A percentile compares a stretch with the other conserved stretches of the same genome.
Conservation (phyloP, 352 stramenopile genomes). For the Phytophthora cajani region DNA sequence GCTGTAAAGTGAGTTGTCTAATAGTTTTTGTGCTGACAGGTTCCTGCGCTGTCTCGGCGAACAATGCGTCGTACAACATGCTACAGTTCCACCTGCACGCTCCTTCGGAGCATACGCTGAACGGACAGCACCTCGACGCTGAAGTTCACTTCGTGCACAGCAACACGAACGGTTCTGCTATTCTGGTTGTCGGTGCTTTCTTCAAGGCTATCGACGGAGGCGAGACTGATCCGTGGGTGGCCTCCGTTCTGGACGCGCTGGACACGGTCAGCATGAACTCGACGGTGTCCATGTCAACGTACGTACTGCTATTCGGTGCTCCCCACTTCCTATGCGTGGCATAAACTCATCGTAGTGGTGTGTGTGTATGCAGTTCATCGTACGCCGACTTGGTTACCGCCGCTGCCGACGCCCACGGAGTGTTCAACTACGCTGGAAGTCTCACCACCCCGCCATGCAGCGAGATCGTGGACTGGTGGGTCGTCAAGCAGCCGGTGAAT, state of each 20-base stretch:
- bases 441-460: conserved; percentile 41
- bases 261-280: conserved; percentile 34
- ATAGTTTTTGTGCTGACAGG: conserved; percentile 19
- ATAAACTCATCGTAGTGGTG: background rate
- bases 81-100: conserved; percentile 50
- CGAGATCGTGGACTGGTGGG: conserved; percentile 48
- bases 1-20: background rate
- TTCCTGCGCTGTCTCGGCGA: conserved; percentile 24
- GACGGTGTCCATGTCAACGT: conserved; percentile 28
- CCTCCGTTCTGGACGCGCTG: conserved; percentile 32
- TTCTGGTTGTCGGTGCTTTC: conserved; percentile 49
- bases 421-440: conserved; percentile 45
- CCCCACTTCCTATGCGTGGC: too few species aligned
- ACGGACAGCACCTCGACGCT: conserved; percentile 40
- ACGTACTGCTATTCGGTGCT: background rate
- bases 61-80: conserved; percentile 34
- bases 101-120: conserved; percentile 55
- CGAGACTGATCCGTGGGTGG: conserved; percentile 33
- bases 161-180: conserved; percentile 28
- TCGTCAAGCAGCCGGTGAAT: conserved; percentile 33
- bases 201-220: conserved; percentile 19
- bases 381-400: conserved; percentile 59
- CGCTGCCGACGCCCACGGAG: conserved; percentile 34
- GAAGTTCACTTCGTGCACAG: conserved; percentile 61
- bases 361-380: conserved; percentile 13